Evolutionary conservation across 768 basidiomycete species (phyloP), one percentile per base, ranked within the genome.

Genomic region (Inosperma sp.): DNA sequence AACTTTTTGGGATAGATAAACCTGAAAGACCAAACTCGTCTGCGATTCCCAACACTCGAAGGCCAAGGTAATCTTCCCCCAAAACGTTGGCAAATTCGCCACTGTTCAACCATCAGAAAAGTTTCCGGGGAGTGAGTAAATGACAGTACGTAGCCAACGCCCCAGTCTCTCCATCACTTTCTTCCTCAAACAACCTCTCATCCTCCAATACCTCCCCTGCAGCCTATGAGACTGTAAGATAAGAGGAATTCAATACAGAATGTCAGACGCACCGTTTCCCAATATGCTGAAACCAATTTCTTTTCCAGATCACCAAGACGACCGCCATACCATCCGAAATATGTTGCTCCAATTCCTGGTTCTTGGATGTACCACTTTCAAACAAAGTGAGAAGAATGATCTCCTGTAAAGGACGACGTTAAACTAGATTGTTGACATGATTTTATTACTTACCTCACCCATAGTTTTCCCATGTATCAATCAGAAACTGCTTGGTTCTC

Each of bases 61-160:
- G 75, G 9, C 94, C 94, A 10, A 97, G 78, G 69, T 94, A 95
- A 65, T 98, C 94, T 59, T 93, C 93, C 26, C 93, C 93, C 13
- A 94, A 77, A 13, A 83, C 75, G 44, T 92, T 88, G 0, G 90
- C 85, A 65, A 95, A 93, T 60, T 89, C 86, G 46, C 93, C 93
- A 62, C 86, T 88, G 60, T 51, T 13, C 41, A 22, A 41, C 57
- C 3, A 37, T 33, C 14, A 33, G 26, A 53, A 49, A 46, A 17
- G 33, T 42, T 13, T 30, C 36, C 12, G 27, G 33, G 1, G 36
- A 25, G 19, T 13, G 25, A 21, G 44, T 7, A 26, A 22, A 56
- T 27, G 49, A 13, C 27, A 45, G 29, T 54, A 72, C 71, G 68
- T 65, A 25, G 72, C 71, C 34, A 74, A 52, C n/a, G 67, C 69